Evolutionary conservation across 2,329 filamentous ascomycete species (phyloP).

Genomic region (Cucurbitaria berberidis): DNA sequence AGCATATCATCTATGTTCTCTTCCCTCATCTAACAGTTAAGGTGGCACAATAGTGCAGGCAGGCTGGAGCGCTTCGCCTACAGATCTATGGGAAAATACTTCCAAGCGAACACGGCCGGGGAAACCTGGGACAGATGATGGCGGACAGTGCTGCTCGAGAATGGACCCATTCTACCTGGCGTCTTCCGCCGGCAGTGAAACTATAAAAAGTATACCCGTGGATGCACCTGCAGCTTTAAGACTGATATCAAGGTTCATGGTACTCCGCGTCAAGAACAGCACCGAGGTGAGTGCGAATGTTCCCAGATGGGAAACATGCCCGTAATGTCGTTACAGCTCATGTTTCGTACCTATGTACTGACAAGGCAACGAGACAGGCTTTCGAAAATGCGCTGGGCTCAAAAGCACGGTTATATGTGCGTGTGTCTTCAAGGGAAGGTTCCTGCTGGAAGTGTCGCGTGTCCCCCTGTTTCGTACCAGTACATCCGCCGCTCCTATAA

Average conservation of each 20-base stretch:
- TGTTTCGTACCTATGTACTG: not conserved
- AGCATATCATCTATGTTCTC: not conserved
- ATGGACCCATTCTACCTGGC: not conserved
- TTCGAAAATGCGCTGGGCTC: not conserved
- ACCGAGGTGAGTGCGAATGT: too few relatives aligned
- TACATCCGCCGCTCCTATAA: not conserved
- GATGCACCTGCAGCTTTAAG: not conserved
- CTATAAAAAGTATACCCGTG: not conserved
- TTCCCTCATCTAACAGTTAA: not conserved
- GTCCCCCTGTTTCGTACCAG: not conserved
- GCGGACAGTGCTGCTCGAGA: not conserved
- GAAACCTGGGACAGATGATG: not conserved
- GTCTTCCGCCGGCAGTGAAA: not conserved
- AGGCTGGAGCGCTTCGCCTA: not conserved
- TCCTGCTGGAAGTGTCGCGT: not conserved
- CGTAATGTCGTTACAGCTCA: not conserved
- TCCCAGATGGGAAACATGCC: not conserved
- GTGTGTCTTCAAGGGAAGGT: not conserved
- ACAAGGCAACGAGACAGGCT: not conserved
- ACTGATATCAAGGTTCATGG: too few relatives aligned
- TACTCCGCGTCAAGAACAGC: too few relatives aligned
- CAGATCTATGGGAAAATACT: not conserved
- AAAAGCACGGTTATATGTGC: not conserved
- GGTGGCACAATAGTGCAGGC: not conserved
- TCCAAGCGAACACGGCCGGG: not conserved